Percentiles rank a stretch among this genome's conserved stretches.
These are phyloP conservation scores for Naganishia sp. DNA, from an alignment of 1,284 basidiomycete species.

Conservation along the genomic window DNA sequence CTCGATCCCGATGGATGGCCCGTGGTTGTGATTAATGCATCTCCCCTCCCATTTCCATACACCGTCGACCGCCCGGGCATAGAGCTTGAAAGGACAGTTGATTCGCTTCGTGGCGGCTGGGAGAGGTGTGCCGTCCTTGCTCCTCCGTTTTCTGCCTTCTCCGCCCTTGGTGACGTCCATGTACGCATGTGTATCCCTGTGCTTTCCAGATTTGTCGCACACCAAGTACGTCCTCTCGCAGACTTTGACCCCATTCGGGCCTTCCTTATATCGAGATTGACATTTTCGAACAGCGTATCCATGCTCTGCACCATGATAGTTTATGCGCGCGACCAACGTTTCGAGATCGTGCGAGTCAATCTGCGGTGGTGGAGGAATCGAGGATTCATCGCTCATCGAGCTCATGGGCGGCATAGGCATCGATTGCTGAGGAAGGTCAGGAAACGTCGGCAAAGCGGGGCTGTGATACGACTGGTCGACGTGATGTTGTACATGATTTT, in stretches of 20 bases:
- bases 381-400: constrained; percentile 4
- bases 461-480: constrained; percentile 4
- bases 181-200: constrained; percentile 23
- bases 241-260: constrained; percentile 12
- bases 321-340: constrained; percentile 21
- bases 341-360: constrained; percentile 23
- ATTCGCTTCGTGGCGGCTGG: constrained; percentile 24
- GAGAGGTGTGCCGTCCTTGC: constrained; percentile 23
- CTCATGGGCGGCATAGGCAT: constrained; percentile 7
- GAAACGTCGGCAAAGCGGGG: constrained; percentile 9
- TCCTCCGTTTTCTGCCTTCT: constrained; percentile 20
- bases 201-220: constrained; percentile 25
- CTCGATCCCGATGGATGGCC: constrained; percentile 12
- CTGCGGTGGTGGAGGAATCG: constrained; percentile 17
- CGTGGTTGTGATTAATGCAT: constrained; percentile 20
- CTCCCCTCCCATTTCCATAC: constrained; percentile 23
- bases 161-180: constrained; percentile 22
- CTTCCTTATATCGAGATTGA: constrained; percentile 28
- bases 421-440: not conserved
- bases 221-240: constrained; percentile 24
- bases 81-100: constrained; percentile 25
- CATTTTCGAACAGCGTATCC: constrained; percentile 27
- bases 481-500: not conserved
- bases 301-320: constrained; percentile 21
- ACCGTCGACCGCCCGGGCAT: constrained; percentile 19